Evolutionary conservation across 345 rosid genomes (phyloP), one percentile per base, ranked within the genome.

Genomic region (Lepidium aucheri): DNA sequence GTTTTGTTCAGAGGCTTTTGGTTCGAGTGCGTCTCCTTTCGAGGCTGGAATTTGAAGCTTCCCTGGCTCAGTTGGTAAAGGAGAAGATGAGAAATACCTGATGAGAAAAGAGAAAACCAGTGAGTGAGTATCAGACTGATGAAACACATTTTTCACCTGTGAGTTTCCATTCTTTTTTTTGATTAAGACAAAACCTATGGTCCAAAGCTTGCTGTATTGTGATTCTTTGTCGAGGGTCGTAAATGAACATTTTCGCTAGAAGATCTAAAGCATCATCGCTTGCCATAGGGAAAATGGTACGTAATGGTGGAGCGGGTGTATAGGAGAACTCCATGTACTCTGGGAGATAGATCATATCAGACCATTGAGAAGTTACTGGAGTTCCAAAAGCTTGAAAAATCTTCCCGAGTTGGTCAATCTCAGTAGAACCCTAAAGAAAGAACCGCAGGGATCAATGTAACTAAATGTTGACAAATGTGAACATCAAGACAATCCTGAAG

Each of bases 311-410:
- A 58, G 82, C 79, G 0, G 72, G 79, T 22, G 76, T 66, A 54
- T 55, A 66, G 20, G 78, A 76, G 69, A 81, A 81, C 51, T 79
- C 83, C 69, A 83, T 79, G 74, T 81, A 83, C 47, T 81, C 83
- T 55, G 83, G 85, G 47, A 83, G 85, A 44, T 75, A 81, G 53
- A 69, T 80, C 77, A 83, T 74, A 69, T 83, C 87, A 30, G 83
- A 75, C 87, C 87, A 83, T 57, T 70, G 82, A 1, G 83, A 75
- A 32, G 63, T 78, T 51, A 77, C 71, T 42, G 87, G 87, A 63
- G 87, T 83, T 57, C 87, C 87, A 45, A 83, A 75, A 42, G 83
- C 82, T 66, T 79, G 82, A 65, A 83, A 81, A 42, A 83, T 83
- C 66, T 79, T 81, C 43, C 85, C 87, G 4, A 83, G 70, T 65